phyloP scores from a whole-genome alignment of 768 basidiomycete genomes.

The Amanita rubescens region DNA sequence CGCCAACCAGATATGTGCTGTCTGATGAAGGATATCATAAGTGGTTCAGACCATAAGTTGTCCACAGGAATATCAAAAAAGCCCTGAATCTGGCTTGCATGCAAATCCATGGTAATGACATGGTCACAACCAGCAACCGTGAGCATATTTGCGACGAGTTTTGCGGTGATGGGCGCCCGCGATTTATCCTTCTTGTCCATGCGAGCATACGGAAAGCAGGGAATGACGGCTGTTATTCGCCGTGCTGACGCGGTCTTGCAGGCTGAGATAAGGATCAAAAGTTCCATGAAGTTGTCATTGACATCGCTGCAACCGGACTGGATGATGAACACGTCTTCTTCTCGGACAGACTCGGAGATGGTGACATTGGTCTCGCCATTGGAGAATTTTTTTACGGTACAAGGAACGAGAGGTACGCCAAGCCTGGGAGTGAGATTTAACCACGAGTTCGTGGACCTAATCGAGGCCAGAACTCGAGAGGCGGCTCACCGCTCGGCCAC shows the following conservation, averaged over 20 bases:
- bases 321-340: constrained; percentile 98
- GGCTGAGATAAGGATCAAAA: constrained; percentile 96
- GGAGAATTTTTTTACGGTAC: constrained; percentile 84
- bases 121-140: constrained; percentile 96
- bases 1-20: constrained; percentile 78
- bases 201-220: constrained; percentile 94
- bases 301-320: constrained; percentile 87
- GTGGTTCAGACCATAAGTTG: constrained; percentile 93
- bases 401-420: constrained; percentile 78
- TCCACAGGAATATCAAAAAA: constrained; percentile 99
- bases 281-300: constrained; percentile 97
- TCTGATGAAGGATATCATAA: constrained; percentile 93
- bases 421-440: constrained; percentile 60
- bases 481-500: constrained; percentile 95
- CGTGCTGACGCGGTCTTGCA: constrained; percentile 96
- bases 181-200: constrained; percentile 99
- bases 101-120: constrained; percentile 98
- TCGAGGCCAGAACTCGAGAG: constrained; percentile 33
- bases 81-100: constrained; percentile 96
- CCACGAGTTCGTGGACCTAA: constrained; percentile 42
- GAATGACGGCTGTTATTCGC: constrained; percentile 95
- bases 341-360: constrained; percentile 91
- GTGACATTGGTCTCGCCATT: constrained; percentile 95
- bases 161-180: constrained; percentile 94
- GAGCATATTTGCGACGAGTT: constrained; percentile 97